Percentiles rank a stretch among this genome's conserved stretches.
These are phyloP conservation scores for Allantophomopsis lycopodina DNA, from an alignment of 2,329 filamentous ascomycete species.

Conservation along the genomic window DNA sequence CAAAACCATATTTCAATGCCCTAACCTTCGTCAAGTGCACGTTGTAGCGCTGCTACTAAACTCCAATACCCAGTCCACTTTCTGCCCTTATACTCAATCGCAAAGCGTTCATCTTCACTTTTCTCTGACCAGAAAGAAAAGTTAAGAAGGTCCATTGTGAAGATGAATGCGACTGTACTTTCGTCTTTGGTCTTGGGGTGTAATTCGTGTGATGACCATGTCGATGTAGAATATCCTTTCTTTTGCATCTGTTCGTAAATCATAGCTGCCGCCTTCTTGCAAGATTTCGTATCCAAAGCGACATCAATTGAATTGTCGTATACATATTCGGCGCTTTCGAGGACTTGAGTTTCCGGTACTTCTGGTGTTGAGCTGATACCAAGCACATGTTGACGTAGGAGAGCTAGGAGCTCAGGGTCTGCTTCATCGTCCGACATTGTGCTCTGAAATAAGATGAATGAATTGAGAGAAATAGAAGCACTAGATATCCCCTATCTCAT, in stretches of 20 bases:
- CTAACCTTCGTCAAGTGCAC: constrained; percentile 76
- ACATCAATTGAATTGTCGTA: constrained; percentile 92
- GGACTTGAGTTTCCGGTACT: constrained; percentile 65
- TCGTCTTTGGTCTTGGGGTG: constrained; percentile 78
- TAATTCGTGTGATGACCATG: constrained; percentile 79
- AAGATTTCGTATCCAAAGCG: constrained; percentile 69
- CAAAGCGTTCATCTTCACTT: constrained; percentile 56
- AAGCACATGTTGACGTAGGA: constrained; percentile 68
- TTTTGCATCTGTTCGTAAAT: constrained; percentile 76
- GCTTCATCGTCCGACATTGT: constrained; percentile 85
- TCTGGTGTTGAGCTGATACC: constrained; percentile 36
- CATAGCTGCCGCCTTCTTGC: constrained; percentile 65
- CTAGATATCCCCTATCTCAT: too few relatives aligned
- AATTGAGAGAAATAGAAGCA: too few relatives aligned
- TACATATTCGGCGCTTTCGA: constrained; percentile 72
- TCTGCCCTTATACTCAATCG: constrained; percentile 67
- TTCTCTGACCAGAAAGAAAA: constrained; percentile 89
- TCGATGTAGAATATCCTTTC: constrained; percentile 69
- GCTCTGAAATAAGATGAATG: neutral
- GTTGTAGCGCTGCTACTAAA: constrained; percentile 72
- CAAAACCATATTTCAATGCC: constrained; percentile 4
- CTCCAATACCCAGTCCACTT: constrained; percentile 95
- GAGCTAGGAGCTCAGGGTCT: constrained; percentile 74
- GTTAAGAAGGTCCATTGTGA: constrained; percentile 93
- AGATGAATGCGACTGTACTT: constrained; percentile 77